Conservation (phyloP, 805 yeast genomes). For the Metschnikowia borealis region DNA sequence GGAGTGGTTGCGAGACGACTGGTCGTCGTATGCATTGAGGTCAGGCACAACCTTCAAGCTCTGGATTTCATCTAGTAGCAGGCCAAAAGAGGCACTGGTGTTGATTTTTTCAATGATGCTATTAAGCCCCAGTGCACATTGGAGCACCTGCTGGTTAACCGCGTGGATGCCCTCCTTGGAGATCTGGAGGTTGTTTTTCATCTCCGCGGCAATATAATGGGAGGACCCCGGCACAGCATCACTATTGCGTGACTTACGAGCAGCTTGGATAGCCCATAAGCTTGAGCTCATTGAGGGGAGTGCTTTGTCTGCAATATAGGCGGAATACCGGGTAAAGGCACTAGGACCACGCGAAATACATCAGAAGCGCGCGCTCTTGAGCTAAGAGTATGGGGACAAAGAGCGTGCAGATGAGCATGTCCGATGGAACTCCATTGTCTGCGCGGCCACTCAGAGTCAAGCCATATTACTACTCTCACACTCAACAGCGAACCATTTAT, state of each 20-base stretch:
- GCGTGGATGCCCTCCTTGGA: conserved; percentile 35
- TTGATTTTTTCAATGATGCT: conserved; percentile 14
- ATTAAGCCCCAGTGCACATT: conserved; percentile 9
- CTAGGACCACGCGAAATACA: neutral
- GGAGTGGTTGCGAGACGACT: conserved; percentile 5
- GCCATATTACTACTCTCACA: neutral
- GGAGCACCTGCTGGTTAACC: conserved; percentile 12
- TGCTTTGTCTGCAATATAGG: neutral
- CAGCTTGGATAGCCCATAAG: conserved; percentile 35
- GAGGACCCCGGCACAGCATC: conserved; percentile 49
- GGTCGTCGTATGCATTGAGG: conserved; percentile 4
- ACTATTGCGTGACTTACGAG: conserved; percentile 20
- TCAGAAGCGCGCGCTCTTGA: neutral
- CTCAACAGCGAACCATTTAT: neutral
- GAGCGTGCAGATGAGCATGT: conserved; percentile 2
- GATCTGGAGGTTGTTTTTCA: conserved; percentile 23
- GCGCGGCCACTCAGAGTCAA: neutral
- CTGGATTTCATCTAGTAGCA: conserved; percentile 36
- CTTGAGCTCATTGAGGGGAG: conserved; percentile 14
- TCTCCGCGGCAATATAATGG: conserved; percentile 46
- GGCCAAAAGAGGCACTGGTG: conserved; percentile 37
- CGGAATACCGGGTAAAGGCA: neutral
- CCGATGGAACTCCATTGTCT: neutral
- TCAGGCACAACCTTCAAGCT: conserved; percentile 31
- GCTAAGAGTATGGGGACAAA: neutral